Evolutionary conservation across 768 basidiomycete genomes (phyloP).

Genomic region (Phanerochaete sordida): DNA sequence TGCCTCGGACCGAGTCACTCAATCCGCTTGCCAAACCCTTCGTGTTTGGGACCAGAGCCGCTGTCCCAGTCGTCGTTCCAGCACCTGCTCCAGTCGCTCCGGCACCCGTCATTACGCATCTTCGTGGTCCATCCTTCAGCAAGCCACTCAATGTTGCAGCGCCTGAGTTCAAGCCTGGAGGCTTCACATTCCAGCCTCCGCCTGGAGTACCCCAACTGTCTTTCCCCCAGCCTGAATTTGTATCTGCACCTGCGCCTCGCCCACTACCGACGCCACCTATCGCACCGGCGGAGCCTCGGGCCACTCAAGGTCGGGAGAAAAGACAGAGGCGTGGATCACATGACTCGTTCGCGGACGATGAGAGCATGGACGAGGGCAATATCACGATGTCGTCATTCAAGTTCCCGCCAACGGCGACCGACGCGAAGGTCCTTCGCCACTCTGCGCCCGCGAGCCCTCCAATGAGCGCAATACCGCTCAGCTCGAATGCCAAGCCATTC

Average conservation of each 20-base stretch:
- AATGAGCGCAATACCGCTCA: slow-evolving; percentile 29
- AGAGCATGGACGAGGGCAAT: slow-evolving; percentile 35
- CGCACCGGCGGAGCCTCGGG: slow-evolving; percentile 26
- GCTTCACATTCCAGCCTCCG: slow-evolving; percentile 77
- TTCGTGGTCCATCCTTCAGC: slow-evolving; percentile 44
- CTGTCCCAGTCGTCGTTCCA: slow-evolving; percentile 29
- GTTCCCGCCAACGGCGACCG: slow-evolving; percentile 58
- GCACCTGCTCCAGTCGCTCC: slow-evolving; percentile 26
- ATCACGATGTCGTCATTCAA: slow-evolving; percentile 63
- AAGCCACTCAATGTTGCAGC: slow-evolving; percentile 79
- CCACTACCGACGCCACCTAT: slow-evolving; percentile 38
- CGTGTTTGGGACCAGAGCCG: slow-evolving; percentile 54
- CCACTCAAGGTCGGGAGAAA: slow-evolving; percentile 77
- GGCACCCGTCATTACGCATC: slow-evolving; percentile 28
- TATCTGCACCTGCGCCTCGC: slow-evolving; percentile 26
- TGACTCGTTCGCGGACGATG: slow-evolving; percentile 21
- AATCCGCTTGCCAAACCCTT: slow-evolving; percentile 86
- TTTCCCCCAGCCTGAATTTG: slow-evolving; percentile 26
- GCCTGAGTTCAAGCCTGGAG: slow-evolving; percentile 74
- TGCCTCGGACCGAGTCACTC: slow-evolving; percentile 34
- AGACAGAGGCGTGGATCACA: slow-evolving; percentile 58
- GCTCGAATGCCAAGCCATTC: slow-evolving; percentile 55
- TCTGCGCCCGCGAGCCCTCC: slow-evolving; percentile 39
- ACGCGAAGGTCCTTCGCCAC: slow-evolving; percentile 47
- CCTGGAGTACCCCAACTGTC: slow-evolving; percentile 61